Conservation (phyloP, 2,329 filamentous ascomycete species). For the Botrytis deweyae region DNA sequence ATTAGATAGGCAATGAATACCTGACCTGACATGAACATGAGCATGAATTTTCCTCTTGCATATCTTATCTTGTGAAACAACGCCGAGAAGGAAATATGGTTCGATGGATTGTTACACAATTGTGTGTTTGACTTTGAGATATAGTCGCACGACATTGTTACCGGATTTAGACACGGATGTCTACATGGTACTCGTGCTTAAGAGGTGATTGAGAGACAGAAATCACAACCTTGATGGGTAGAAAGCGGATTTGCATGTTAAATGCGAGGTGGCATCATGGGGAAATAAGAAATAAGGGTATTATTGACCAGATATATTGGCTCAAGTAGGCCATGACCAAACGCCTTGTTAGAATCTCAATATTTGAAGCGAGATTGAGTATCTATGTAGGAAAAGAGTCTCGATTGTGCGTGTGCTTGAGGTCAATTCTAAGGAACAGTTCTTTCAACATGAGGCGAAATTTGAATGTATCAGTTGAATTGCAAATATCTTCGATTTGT, state of each 20-base stretch:
- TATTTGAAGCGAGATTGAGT: neutral
- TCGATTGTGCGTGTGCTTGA: neutral
- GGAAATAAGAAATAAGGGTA: neutral
- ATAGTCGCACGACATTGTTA: neutral
- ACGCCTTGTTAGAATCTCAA: neutral
- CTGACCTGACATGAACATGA: neutral
- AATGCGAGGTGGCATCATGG: neutral
- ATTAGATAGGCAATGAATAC: slow-evolving; percentile 14
- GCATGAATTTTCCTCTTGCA: neutral
- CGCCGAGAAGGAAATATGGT: neutral
- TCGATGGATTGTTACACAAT: neutral
- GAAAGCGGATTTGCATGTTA: neutral
- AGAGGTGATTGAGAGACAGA: neutral
- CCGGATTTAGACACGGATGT: neutral
- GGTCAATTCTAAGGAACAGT: neutral
- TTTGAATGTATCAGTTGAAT: neutral
- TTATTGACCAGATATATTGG: neutral
- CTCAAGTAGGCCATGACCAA: neutral
- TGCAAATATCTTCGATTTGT: neutral
- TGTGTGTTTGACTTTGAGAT: neutral
- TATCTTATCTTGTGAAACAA: neutral
- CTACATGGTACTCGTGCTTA: neutral
- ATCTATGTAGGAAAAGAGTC: neutral
- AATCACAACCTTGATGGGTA: neutral
- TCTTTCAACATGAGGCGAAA: no score